Conservation (phyloP, 306 rosid species). For the Fragaria nilgerrensis region DNA sequence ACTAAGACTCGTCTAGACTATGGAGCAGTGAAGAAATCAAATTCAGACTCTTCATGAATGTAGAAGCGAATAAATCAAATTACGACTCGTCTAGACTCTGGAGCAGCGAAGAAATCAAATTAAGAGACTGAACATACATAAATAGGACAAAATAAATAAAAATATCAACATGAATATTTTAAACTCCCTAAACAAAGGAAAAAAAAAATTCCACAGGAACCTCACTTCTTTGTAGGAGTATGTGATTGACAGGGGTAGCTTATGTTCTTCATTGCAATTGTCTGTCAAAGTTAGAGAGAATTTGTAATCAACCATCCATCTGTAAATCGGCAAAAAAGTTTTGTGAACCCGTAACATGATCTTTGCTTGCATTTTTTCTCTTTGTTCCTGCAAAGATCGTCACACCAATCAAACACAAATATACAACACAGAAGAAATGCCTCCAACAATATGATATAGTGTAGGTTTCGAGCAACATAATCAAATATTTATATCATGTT, state of each 20-base stretch:
- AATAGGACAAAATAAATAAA: not conserved
- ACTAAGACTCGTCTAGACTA: too few relatives aligned
- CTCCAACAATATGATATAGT: too few relatives aligned
- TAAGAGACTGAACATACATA: not conserved
- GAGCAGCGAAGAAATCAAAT: not conserved
- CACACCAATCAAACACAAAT: constrained; percentile 3
- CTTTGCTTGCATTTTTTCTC: constrained; percentile 42
- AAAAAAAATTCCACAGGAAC: not conserved
- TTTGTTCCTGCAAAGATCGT: constrained; percentile 45
- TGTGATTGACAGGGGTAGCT: not conserved
- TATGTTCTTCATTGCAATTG: not conserved
- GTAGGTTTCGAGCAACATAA: not conserved
- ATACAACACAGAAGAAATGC: constrained; percentile 5
- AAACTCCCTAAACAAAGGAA: not conserved
- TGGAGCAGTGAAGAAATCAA: too few relatives aligned
- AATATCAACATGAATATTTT: not conserved
- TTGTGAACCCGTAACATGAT: constrained; percentile 20
- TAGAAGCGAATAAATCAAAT: too few relatives aligned
- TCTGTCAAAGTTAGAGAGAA: not conserved
- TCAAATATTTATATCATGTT: not conserved
- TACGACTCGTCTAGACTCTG: not conserved
- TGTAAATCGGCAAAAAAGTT: constrained; percentile 60
- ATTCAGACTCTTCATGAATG: too few relatives aligned
- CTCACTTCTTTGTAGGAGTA: not conserved
- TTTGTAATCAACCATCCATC: constrained; percentile 7